Percentiles rank a stretch among this genome's conserved stretches.
These are phyloP conservation scores for Pestalotiopsis sp. DNA, from an alignment of 2,329 filamentous ascomycete species.

Conservation along the genomic window DNA sequence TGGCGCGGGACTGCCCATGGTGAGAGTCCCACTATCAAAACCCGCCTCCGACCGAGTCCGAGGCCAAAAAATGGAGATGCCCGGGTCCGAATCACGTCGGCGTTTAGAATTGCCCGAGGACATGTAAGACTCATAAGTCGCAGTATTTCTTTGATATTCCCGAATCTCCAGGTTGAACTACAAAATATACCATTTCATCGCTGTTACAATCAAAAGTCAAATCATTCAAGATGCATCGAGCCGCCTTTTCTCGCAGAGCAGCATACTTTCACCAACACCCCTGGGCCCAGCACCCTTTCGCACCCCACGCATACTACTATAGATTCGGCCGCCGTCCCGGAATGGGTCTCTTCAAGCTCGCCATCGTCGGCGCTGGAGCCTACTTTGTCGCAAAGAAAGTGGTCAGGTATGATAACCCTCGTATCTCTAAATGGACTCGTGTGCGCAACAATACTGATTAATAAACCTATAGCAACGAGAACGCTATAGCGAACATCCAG, in stretches of 20 bases:
- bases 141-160: too few species aligned
- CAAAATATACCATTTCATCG: neutral
- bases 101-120: neutral
- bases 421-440: neutral
- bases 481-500: neutral
- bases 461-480: neutral
- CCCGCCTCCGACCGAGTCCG: neutral
- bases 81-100: slow-evolving; percentile 2
- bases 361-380: slow-evolving; percentile 1
- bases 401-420: neutral
- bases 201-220: neutral
- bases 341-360: slow-evolving; percentile 6
- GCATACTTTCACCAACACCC: neutral
- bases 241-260: neutral
- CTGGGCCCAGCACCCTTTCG: slow-evolving; percentile 1
- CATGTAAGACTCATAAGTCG: neutral
- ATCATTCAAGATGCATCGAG: neutral
- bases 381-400: slow-evolving; percentile 11
- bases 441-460: neutral
- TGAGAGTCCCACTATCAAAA: neutral
- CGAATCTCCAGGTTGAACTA: too few species aligned
- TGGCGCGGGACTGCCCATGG: neutral
- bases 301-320: neutral
- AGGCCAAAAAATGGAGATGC: neutral
- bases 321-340: neutral